A percentile compares a stretch with the other conserved stretches of the same genome.
Conservation (phyloP, 345 rosid species). For the Erodium maritimum region DNA sequence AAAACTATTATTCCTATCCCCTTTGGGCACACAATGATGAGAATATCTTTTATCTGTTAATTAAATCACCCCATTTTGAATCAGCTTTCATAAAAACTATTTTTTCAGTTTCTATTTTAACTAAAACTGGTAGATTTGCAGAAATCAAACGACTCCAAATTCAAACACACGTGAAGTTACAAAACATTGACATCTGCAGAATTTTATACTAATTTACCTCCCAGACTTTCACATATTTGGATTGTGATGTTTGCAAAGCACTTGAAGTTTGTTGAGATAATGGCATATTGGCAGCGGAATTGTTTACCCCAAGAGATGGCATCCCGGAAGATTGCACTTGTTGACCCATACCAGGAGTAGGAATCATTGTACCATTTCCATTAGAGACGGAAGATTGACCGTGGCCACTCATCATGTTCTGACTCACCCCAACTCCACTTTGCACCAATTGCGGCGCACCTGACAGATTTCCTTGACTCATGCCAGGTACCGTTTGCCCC, state of each 20-base stretch:
- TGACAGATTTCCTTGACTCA: constrained; percentile 76
- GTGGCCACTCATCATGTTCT: constrained; percentile 58
- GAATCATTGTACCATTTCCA: constrained; percentile 72
- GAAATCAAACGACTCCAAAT: constrained; percentile 2
- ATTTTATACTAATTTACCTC: constrained; percentile 42
- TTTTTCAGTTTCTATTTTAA: background rate
- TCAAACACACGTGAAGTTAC: too few species aligned
- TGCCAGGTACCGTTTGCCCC: constrained; percentile 43
- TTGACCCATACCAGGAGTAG: constrained; percentile 81
- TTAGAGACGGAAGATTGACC: constrained; percentile 59
- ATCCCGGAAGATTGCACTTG: constrained; percentile 49
- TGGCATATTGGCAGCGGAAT: constrained; percentile 53
- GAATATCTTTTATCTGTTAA: too few species aligned
- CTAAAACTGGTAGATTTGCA: background rate
- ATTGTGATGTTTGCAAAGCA: constrained; percentile 56
- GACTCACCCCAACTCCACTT: constrained; percentile 65
- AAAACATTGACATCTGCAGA: too few species aligned
- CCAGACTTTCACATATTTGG: constrained; percentile 92
- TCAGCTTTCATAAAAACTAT: background rate
- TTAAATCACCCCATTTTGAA: background rate
- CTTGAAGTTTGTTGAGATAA: constrained; percentile 64
- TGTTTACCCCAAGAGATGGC: constrained; percentile 49
- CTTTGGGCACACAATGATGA: background rate
- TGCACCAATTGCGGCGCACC: constrained; percentile 76
- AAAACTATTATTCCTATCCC: too few species aligned